These are phyloP conservation scores for Aureobasidium leucospermi DNA, from an alignment of 2,329 filamentous ascomycete species.

Conservation along the genomic window DNA sequence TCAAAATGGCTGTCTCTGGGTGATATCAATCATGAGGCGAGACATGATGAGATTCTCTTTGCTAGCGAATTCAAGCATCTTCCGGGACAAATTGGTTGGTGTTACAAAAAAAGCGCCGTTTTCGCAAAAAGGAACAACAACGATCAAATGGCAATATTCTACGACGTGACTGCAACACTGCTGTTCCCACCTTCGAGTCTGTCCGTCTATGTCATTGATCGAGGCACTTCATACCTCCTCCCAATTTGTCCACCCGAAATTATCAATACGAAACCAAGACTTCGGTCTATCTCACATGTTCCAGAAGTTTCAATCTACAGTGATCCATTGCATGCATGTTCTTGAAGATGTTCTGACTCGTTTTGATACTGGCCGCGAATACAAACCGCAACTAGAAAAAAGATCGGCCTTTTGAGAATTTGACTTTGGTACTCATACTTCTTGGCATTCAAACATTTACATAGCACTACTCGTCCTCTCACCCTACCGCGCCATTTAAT, in stretches of 20 bases:
- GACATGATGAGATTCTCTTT: constrained; percentile 15
- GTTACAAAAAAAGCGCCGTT: constrained; percentile 14
- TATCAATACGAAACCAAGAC: background rate
- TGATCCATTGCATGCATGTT: background rate
- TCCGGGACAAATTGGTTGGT: constrained; percentile 13
- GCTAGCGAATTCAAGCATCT: constrained; percentile 15
- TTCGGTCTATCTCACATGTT: background rate
- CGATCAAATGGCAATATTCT: constrained; percentile 14
- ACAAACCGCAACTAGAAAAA: constrained; percentile 9
- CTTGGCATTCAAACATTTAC: constrained; percentile 7
- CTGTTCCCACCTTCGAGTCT: background rate
- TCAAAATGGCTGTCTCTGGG: constrained; percentile 17
- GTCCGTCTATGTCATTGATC: constrained; percentile 1
- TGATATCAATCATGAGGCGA: constrained; percentile 14
- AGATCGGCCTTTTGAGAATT: constrained; percentile 3
- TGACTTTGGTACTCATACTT: constrained; percentile 3
- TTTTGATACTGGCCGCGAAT: background rate
- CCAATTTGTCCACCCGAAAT: background rate
- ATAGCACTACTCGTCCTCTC: background rate
- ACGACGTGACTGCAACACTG: constrained; percentile 12
- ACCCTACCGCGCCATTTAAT: background rate
- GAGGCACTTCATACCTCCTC: background rate
- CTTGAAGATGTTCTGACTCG: background rate
- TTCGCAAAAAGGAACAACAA: constrained; percentile 14
- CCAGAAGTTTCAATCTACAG: background rate